These are phyloP conservation scores for Sideroxylon spinosum DNA, from an alignment of 179 eudicot genomes.

Conservation along the genomic window DNA sequence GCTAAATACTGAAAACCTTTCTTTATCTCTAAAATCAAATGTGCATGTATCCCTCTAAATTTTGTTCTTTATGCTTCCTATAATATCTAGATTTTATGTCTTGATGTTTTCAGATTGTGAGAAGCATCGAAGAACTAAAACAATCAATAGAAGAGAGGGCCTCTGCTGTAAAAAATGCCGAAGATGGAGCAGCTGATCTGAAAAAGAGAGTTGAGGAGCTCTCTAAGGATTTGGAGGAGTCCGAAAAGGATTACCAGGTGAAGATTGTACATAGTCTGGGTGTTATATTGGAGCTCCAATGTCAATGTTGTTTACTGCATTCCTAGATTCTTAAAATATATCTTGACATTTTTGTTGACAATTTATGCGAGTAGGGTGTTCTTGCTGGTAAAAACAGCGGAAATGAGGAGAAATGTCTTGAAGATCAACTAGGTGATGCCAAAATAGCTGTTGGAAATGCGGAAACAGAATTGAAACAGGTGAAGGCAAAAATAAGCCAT, in stretches of 20 bases:
- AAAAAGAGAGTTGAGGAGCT: slow-evolving; percentile 57
- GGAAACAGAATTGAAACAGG: slow-evolving; percentile 83
- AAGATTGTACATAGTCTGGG: not conserved
- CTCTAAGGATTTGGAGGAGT: slow-evolving; percentile 59
- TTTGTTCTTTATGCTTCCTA: slow-evolving; percentile 11
- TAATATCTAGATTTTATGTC: not conserved
- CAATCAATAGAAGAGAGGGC: slow-evolving; percentile 67
- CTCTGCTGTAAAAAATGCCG: slow-evolving; percentile 71
- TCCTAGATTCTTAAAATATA: not conserved
- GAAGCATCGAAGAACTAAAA: slow-evolving; percentile 68
- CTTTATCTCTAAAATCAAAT: not conserved
- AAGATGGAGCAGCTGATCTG: slow-evolving; percentile 90
- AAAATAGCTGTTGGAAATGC: slow-evolving; percentile 81
- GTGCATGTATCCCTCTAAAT: not conserved
- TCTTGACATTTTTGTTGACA: not conserved
- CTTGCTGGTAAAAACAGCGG: slow-evolving; percentile 89
- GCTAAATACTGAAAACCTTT: not conserved
- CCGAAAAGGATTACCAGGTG: slow-evolving; percentile 91
- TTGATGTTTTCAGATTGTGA: slow-evolving; percentile 46
- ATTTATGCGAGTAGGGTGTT: slow-evolving; percentile 61
- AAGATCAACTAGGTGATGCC: slow-evolving; percentile 93
- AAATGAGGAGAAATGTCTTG: slow-evolving; percentile 91
- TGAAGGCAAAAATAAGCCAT: slow-evolving; percentile 72
- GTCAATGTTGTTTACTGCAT: not conserved
- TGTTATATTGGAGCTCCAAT: slow-evolving; percentile 2